Evolutionary conservation across 305 asterid genomes (phyloP), one percentile per base, ranked within the genome.

Genomic region (Withania somnifera): DNA sequence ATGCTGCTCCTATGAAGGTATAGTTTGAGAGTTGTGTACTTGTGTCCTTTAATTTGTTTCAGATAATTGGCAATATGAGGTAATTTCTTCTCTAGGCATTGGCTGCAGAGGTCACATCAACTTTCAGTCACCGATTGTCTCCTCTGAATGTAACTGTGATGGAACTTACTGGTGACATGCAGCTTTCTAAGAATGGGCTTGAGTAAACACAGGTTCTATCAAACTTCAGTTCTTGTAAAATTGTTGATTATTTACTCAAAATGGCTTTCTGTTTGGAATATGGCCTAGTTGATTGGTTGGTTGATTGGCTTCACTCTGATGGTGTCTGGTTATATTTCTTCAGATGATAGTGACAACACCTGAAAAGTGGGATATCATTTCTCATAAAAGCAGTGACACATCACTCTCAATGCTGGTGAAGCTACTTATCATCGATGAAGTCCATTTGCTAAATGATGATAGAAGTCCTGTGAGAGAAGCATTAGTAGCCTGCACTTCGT

Each of bases 1-100:
- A 96, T 86, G 99, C 94, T 89, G 98, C 99, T 87, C 99, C 99
- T 4, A 96, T 96, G 99, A 96, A 96, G 99, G 99, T 94, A 88
- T 71, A 52, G 45, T 57, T 81, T 56, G 54, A 45, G 50, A 28
- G n/a, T 79, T 79, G 63, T 80, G 60, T 88, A 79, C 80, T 75
- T 61, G 63, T 80, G 50, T 88, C 83, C 80, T 75, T 52, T 52
- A 80, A 24, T 63, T 63, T 63, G 7, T 57, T 82, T 60, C 42
- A 80, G 40, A 80, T 85, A 77, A 88, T 88, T 84, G 34, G 79
- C 82, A 71, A 86, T 88, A 83, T 66, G 67, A 83, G 68, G 76
- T 66, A 40, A 32, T 51, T 52, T 86, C 82, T 83, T 82, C 78
- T 78, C 60, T 83, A 96, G 98, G 99, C 98, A 82, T 89, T 96